Conservation (phyloP, 208 protist species). For the Leishmania amazonensis region DNA sequence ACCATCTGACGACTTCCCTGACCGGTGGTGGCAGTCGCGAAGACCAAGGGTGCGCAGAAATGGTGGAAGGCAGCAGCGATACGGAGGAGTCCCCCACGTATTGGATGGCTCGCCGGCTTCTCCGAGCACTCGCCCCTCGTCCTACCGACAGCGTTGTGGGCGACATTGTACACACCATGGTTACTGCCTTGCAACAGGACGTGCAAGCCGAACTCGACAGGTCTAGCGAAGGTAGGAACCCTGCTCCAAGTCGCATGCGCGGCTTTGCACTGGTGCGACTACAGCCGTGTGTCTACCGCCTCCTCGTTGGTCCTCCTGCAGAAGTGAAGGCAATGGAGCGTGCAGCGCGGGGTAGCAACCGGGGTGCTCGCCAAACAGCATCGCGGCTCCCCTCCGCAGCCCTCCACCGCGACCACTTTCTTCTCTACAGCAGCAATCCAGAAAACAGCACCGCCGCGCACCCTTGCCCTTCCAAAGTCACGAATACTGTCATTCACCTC, state of each 20-base stretch:
- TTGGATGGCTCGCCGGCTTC: slow-evolving; percentile 34
- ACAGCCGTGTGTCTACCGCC: slow-evolving; percentile 46
- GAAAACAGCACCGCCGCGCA: not conserved
- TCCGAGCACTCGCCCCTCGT: slow-evolving; percentile 65
- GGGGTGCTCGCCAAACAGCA: not conserved
- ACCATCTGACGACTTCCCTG: not conserved
- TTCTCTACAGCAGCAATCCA: not conserved
- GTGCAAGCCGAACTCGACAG: slow-evolving; percentile 24
- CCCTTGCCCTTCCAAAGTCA: not conserved
- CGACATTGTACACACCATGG: slow-evolving; percentile 80
- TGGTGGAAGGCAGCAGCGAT: not conserved
- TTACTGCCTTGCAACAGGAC: slow-evolving; percentile 41
- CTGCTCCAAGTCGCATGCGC: slow-evolving; percentile 11
- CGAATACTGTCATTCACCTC: slow-evolving; percentile 42
- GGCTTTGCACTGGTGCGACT: slow-evolving; percentile 38
- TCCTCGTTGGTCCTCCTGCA: slow-evolving; percentile 21
- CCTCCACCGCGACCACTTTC: slow-evolving; percentile 14
- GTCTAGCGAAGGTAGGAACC: not conserved
- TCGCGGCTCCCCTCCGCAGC: not conserved
- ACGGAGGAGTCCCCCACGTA: not conserved
- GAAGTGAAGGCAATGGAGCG: slow-evolving; percentile 13
- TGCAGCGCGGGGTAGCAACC: not conserved
- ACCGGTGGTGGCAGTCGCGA: not conserved
- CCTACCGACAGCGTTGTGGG: slow-evolving; percentile 52
- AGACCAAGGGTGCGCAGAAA: not conserved